Percentiles rank a stretch among this genome's conserved stretches.
Evolutionary conservation across 129 eudicot genomes (phyloP).

Genomic region (Lactuca saligna): DNA sequence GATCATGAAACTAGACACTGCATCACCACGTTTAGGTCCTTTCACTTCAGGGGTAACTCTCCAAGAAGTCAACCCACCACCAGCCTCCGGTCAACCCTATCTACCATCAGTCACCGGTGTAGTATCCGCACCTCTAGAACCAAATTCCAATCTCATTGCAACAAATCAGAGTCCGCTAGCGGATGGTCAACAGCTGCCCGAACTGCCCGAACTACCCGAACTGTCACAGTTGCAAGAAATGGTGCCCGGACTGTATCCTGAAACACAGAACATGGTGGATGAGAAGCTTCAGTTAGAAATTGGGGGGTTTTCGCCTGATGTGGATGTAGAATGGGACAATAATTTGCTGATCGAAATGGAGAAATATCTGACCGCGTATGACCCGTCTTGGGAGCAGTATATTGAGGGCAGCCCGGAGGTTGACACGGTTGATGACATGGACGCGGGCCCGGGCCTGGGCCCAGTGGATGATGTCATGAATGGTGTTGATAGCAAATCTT

Average conservation of each 20-base stretch:
- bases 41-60: slow-evolving; percentile 68
- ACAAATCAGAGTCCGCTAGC: slow-evolving; percentile 29
- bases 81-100: slow-evolving; percentile 29
- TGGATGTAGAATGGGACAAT: slow-evolving; percentile 65
- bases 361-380: slow-evolving; percentile 48
- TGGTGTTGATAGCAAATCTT: slow-evolving; percentile 38
- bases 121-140: slow-evolving; percentile 36
- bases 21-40: slow-evolving; percentile 41
- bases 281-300: slow-evolving; percentile 44
- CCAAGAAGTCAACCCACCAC: slow-evolving; percentile 58
- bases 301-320: slow-evolving; percentile 54
- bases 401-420: slow-evolving; percentile 43
- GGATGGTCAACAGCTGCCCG: slow-evolving; percentile 43
- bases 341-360: slow-evolving; percentile 53
- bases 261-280: slow-evolving; percentile 34
- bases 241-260: slow-evolving; percentile 43
- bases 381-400: slow-evolving; percentile 74
- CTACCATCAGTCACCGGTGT: slow-evolving; percentile 38
- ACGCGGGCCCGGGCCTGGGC: slow-evolving; percentile 43
- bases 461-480: slow-evolving; percentile 30
- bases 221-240: slow-evolving; percentile 41
- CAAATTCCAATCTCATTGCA: slow-evolving; percentile 37
- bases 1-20: slow-evolving; percentile 51
- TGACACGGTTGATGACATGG: slow-evolving; percentile 47
- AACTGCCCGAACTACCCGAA: slow-evolving; percentile 49